Percentiles rank a stretch among this genome's conserved stretches.
Evolutionary conservation across 2,329 filamentous ascomycete genomes (phyloP).

Genomic region (Neocatenulostroma microsporum): DNA sequence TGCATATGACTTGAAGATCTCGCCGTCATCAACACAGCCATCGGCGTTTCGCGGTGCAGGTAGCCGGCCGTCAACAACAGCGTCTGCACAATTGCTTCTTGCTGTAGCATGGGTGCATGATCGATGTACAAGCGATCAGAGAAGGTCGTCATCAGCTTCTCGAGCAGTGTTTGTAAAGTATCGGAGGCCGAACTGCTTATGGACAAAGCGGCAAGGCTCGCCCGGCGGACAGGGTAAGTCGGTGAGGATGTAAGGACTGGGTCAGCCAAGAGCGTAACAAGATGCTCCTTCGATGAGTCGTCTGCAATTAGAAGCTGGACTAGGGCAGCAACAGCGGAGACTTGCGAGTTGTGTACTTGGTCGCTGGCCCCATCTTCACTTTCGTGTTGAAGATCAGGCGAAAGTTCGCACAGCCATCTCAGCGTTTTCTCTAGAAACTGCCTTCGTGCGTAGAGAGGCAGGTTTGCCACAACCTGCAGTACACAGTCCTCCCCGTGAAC

Average conservation of each 20-base stretch:
- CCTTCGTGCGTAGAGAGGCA: constrained; percentile 31
- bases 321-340: constrained; percentile 11
- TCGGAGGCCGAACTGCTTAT: constrained; percentile 14
- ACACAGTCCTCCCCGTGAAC: not conserved
- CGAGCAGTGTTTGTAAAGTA: constrained; percentile 49
- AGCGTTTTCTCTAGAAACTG: constrained; percentile 33
- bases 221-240: constrained; percentile 20
- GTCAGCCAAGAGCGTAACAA: constrained; percentile 19
- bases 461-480: not conserved
- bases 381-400: too few species aligned
- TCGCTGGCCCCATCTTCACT: too few species aligned
- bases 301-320: constrained; percentile 12
- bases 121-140: constrained; percentile 81
- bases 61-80: constrained; percentile 72
- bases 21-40: constrained; percentile 60
- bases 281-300: constrained; percentile 11
- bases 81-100: constrained; percentile 79
- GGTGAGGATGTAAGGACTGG: constrained; percentile 15
- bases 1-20: constrained; percentile 67
- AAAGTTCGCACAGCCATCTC: constrained; percentile 19
- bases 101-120: constrained; percentile 74
- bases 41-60: constrained; percentile 57
- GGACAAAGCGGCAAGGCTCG: constrained; percentile 21
- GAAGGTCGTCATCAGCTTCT: constrained; percentile 65
- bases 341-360: too few species aligned